Percentiles rank a stretch among this genome's conserved stretches.
Evolutionary conservation across 2,329 filamentous ascomycete genomes (phyloP).

Genomic region (Fusarium sp.): DNA sequence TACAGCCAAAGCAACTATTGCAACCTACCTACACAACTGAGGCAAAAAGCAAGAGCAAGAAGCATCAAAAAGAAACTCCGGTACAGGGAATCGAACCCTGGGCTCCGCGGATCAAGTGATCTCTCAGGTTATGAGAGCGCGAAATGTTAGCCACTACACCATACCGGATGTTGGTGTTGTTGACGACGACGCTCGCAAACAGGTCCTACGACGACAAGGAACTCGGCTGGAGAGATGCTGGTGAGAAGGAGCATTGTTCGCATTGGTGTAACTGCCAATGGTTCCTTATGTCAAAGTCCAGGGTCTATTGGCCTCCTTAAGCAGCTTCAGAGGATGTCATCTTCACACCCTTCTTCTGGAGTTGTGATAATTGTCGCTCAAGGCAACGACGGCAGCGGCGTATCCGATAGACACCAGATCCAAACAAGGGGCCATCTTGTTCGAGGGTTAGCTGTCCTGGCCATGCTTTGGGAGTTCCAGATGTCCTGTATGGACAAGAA

Average conservation of each 20-base stretch:
- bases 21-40: neutral
- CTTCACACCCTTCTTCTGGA: too few relatives aligned
- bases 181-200: neutral
- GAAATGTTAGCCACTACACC: slow-evolving; percentile 41
- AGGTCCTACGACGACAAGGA: neutral
- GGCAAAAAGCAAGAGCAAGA: neutral
- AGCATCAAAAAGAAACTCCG: neutral
- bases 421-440: neutral
- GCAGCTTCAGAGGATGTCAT: neutral
- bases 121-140: slow-evolving; percentile 15
- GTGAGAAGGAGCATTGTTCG: neutral
- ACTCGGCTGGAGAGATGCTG: neutral
- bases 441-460: neutral
- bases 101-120: slow-evolving; percentile 19
- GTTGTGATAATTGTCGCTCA: neutral
- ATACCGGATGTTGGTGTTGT: slow-evolving; percentile 35
- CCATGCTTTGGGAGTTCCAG: neutral
- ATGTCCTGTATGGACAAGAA: neutral
- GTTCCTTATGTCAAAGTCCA: neutral
- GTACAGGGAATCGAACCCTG: slow-evolving; percentile 30
- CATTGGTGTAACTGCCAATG: neutral
- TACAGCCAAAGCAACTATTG: neutral
- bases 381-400: neutral
- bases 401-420: neutral
- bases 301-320: neutral